Base-by-base conservation (phyloP, 345 rosid species). In the Trapa incisa region DNA sequence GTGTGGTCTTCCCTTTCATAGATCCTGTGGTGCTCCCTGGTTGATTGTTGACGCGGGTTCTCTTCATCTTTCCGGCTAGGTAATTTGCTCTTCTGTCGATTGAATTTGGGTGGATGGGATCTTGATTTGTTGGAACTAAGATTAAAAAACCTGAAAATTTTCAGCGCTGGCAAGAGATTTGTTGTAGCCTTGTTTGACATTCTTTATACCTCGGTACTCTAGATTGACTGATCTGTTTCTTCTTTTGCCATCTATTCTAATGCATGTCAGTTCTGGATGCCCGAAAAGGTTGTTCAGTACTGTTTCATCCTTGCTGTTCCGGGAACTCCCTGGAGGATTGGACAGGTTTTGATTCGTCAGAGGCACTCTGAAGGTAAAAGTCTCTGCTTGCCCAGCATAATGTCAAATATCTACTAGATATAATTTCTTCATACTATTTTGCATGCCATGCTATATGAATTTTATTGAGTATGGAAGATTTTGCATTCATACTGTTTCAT, bases 381-480 rank as follows among this genome's bases (percentile, higher is more conserved):
- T 17, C 56, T 16, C 17, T 15, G 56, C 56, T 50, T 45, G 48
- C 11, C 48, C 12, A 45, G 12, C 3, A 11, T 45, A 45, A 11
- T 45, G 48, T 45, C 11, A 13, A 45, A n/a, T 6, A 45, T 45
- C 48, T 13, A 45, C 13, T 13, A 45, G 2, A 2, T 2, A 13
- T 2, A 54, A 4, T 54, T 22, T 22, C 60, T n/a, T 54, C 60
- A 54, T n/a, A 0, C 5, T n/a, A 35, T 54, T 11, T 7, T 54
- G 60, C 9, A 4, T n/a, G 60, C 60, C 5, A 6, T 54, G 11
- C 2, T 33, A 16, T 54, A 22, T 22, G 35, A 1, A 8, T 22
- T 54, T n/a, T 33, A n/a, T 54, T 54, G 60, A 11, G 22, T 54
- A 54, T 54, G 60, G 60, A 54, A 54, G 60, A n/a, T 54, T n/a